Evolutionary conservation across 805 yeast genomes (phyloP).

Genomic region (Sugiyamaella valdiviana): DNA sequence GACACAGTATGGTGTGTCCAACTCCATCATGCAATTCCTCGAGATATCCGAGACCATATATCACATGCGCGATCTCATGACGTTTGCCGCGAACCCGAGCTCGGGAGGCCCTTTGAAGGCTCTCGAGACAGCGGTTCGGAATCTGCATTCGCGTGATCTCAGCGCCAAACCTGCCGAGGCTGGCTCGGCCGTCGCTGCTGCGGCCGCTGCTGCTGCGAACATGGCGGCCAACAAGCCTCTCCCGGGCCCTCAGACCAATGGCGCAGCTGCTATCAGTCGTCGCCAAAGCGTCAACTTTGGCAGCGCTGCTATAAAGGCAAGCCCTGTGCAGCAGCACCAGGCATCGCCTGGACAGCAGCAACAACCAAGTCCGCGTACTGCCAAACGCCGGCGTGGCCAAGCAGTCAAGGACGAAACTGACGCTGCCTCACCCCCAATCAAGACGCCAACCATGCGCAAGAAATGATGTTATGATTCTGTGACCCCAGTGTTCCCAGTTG

Average conservation of each 20-base stretch:
- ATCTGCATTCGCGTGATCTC: slow-evolving; percentile 29
- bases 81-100: slow-evolving; percentile 38
- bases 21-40: slow-evolving; percentile 59
- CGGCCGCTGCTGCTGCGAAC: slow-evolving; percentile 1
- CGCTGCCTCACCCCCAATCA: slow-evolving; percentile 9
- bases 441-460: slow-evolving; percentile 12
- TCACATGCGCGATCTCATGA: slow-evolving; percentile 58
- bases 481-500: too few species aligned
- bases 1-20: slow-evolving; percentile 57
- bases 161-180: slow-evolving; percentile 12
- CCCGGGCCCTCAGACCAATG: not conserved
- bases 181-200: slow-evolving; percentile 1
- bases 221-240: not conserved
- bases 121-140: slow-evolving; percentile 25
- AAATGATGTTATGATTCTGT: slow-evolving; percentile 7
- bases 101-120: slow-evolving; percentile 23
- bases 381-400: slow-evolving; percentile 5
- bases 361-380: slow-evolving; percentile 2
- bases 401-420: not conserved
- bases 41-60: slow-evolving; percentile 79
- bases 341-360: not conserved
- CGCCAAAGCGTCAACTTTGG: not conserved
- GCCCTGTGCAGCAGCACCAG: slow-evolving; percentile 1
- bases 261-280: not conserved
- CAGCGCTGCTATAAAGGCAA: not conserved